Evolutionary conservation across 768 basidiomycete genomes (phyloP), one percentile per base, ranked within the genome.

Genomic region (Kwoniella dejecticola): DNA sequence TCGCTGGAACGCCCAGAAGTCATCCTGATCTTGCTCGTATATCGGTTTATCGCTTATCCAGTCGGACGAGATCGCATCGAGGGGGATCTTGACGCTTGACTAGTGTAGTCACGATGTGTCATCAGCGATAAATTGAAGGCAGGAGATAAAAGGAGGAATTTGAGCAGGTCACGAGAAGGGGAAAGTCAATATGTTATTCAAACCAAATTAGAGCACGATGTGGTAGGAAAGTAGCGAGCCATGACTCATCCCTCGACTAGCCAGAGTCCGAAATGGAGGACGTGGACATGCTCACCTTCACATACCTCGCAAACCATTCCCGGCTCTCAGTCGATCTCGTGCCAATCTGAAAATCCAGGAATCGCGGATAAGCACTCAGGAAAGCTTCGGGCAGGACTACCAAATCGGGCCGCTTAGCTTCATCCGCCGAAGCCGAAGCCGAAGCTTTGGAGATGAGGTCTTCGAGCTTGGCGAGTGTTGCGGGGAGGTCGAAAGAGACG

Each of bases 371-470:
- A 26, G 49, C 69, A 17, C 60, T 52, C 12, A 68, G 29, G 23
- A 62, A 71, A 10, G 66, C 69, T 57, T 71, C 69, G 4, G 69
- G 69, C 12, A 71, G 46, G 19, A 68, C 60, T 19, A 71, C 63
- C 4, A 71, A 45, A 30, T 63, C 24, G 2, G 68, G 57, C 19
- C 21, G 15, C 6, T 52, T 46, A n/a, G 36, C 31, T 21, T 47
- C 21, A 31, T 52, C 52, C n/a, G 64, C n/a, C n/a, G n/a, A n/a
- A n/a, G n/a, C n/a, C n/a, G n/a, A n/a, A n/a, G n/a, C n/a, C n/a
- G n/a, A n/a, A n/a, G n/a, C 65, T n/a, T 66, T 57, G 10, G 2
- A 10, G 4, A 62, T 52, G 5, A 64, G 58, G 5, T 41, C 29
- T 19, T 42, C 29, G 10, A 61, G 44, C 52, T 70, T 70, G 21